These are phyloP conservation scores for Pichia terricola DNA, from an alignment of 1,139 yeast species.

Conservation along the genomic window DNA sequence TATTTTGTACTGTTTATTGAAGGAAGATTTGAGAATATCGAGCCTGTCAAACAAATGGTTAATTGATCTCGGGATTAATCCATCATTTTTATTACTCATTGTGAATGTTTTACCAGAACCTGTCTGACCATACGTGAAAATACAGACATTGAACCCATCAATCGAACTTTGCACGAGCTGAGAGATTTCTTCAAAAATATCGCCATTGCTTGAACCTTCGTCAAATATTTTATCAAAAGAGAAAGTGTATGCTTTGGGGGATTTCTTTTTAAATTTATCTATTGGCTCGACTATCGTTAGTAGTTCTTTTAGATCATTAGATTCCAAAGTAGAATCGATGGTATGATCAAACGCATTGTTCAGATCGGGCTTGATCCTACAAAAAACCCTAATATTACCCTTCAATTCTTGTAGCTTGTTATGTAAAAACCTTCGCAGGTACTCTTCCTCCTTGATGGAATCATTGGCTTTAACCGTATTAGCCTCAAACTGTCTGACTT, in stretches of 20 bases:
- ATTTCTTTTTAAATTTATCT: conserved; percentile 1
- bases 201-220: conserved; percentile 41
- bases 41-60: conserved; percentile 61
- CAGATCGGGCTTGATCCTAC: conserved; percentile 62
- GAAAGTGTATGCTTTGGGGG: conserved; percentile 32
- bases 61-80: conserved; percentile 77
- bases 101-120: conserved; percentile 95
- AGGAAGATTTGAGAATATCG: conserved; percentile 33
- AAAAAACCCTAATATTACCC: conserved; percentile 87
- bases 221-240: conserved; percentile 74
- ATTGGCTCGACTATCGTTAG: conserved; percentile 27
- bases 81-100: conserved; percentile 66
- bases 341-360: conserved; percentile 10
- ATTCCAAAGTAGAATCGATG: conserved; percentile 18
- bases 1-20: conserved; percentile 60
- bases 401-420: conserved; percentile 74
- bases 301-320: conserved; percentile 43
- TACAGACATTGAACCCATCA: conserved; percentile 88
- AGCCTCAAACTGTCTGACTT: conserved; percentile 2
- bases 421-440: conserved; percentile 56
- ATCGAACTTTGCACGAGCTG: conserved; percentile 82
- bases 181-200: conserved; percentile 74
- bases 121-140: conserved; percentile 96
- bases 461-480: conserved; percentile 1
- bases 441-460: conserved; percentile 31